Base-by-base conservation (phyloP, 2,329 filamentous ascomycete genomes). In the Diaporthe capsici region DNA sequence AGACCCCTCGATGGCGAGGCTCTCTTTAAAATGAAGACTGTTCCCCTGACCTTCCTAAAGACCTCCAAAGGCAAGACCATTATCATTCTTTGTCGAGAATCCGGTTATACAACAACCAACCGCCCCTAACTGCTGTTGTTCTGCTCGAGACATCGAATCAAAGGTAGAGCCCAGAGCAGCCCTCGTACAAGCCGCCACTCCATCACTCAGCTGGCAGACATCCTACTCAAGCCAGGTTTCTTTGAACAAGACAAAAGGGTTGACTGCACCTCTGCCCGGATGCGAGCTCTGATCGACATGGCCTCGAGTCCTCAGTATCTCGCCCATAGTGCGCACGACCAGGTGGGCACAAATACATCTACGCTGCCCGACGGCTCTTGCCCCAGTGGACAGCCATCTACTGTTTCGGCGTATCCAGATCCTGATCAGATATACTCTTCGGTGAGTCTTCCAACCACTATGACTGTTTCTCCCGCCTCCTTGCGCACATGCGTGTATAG, bases 221-320 rank as follows among this genome's bases (percentile, higher is more conserved):
- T 61, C 53, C n/a, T 71, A 12, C 44, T 37, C 47, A 74, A 74
- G n/a, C 31, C 34, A 60, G n/a, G 25, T 60, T 58, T 37, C 60
- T 53, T 74, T 68, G 71, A 76, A 49, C 75, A 73, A 61, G 61
- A 72, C 76, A 72, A 72, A 53, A 73, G 77, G 37, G 76, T 79
- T 42, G 67, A 72, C 71, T 77, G 47, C 55, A 65, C 77, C 34
- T 68, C 78, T 55, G 60, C 75, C 67, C 79, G 78, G 61, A 77
- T 81, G 58, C 79, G 78, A 71, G 79, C 79, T 63, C 74, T 79
- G 75, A 72, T 81, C 79, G 79, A 81, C 75, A 83, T 83, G 81
- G 73, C 73, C 42, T 73, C 78, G 55, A 78, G 73, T 67, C 57
- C 78, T 39, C 79, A 79, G 44, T 82, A 80, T 76, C 78, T 81